phyloP scores from a whole-genome alignment of 2,329 filamentous ascomycete species.

The Moelleriella libera region DNA sequence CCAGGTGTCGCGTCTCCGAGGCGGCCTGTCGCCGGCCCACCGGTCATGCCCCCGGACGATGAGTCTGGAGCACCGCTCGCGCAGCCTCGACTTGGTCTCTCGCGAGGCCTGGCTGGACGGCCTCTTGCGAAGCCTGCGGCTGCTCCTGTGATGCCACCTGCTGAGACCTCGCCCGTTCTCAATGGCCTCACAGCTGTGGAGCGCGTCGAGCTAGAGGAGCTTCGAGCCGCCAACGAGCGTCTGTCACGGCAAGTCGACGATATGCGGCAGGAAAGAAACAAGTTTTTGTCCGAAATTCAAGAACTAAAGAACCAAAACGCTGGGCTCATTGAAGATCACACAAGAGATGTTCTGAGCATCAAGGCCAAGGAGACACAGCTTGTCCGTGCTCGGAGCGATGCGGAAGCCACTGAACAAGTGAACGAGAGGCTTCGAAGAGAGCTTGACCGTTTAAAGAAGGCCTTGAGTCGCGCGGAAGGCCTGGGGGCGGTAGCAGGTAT shows the following conservation, averaged over 20 bases:
- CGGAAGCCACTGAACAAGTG: constrained; percentile 73
- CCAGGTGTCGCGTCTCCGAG: constrained; percentile 39
- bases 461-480: constrained; percentile 50
- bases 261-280: constrained; percentile 65
- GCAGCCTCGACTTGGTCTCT: constrained; percentile 49
- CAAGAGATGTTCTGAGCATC: constrained; percentile 84
- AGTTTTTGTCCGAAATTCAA: constrained; percentile 73
- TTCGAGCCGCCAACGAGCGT: constrained; percentile 71
- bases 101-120: constrained; percentile 71
- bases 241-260: constrained; percentile 66
- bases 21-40: constrained; percentile 30
- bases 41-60: constrained; percentile 40
- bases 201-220: constrained; percentile 80
- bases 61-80: constrained; percentile 37
- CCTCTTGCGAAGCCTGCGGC: constrained; percentile 64
- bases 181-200: constrained; percentile 67
- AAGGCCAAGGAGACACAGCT: constrained; percentile 98
- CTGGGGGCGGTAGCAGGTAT: constrained; percentile 24
- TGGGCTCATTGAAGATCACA: constrained; percentile 92
- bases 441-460: constrained; percentile 85
- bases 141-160: constrained; percentile 32
- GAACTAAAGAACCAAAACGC: constrained; percentile 97
- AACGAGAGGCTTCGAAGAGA: constrained; percentile 77
- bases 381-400: constrained; percentile 79
- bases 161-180: constrained; percentile 42